Evolutionary conservation across 345 rosid species (phyloP).

Genomic region (Acer negundo): DNA sequence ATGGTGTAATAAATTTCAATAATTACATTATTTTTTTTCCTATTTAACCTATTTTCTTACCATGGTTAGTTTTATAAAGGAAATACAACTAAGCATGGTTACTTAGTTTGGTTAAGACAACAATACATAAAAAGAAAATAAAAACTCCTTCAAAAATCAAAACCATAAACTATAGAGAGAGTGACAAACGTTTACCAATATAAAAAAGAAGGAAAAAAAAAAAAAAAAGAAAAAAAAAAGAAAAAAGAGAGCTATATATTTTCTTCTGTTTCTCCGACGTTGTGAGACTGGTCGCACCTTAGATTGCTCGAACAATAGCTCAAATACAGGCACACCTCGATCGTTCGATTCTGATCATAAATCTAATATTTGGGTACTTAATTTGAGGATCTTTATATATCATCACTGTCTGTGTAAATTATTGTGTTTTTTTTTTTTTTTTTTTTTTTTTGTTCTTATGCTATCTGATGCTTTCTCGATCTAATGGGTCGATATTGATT

Average conservation of each 20-base stretch:
- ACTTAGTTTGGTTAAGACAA: not conserved
- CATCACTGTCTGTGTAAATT: not conserved
- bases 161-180: not conserved
- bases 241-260: slow-evolving; percentile 7
- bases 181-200: slow-evolving; percentile 2
- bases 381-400: slow-evolving; percentile 21
- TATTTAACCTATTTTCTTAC: not conserved
- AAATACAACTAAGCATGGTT: slow-evolving; percentile 22
- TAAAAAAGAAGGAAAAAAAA: not conserved
- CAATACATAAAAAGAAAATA: not conserved
- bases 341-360: slow-evolving; percentile 23
- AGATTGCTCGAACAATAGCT: slow-evolving; percentile 35
- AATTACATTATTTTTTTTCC: not conserved
- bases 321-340: slow-evolving; percentile 36
- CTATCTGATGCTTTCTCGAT: slow-evolving; percentile 26
- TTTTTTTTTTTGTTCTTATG: slow-evolving; percentile 1
- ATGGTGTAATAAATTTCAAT: not conserved
- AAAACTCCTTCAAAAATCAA: not conserved
- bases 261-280: slow-evolving; percentile 22
- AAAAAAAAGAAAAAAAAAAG: not conserved
- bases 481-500: slow-evolving; percentile 22
- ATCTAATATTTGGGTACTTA: slow-evolving; percentile 17
- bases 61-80: slow-evolving; percentile 17
- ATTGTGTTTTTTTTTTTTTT: not conserved
- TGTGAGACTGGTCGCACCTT: slow-evolving; percentile 34